Conservation (phyloP, 768 basidiomycete genomes). For the Gelatoporia subvermispora region DNA sequence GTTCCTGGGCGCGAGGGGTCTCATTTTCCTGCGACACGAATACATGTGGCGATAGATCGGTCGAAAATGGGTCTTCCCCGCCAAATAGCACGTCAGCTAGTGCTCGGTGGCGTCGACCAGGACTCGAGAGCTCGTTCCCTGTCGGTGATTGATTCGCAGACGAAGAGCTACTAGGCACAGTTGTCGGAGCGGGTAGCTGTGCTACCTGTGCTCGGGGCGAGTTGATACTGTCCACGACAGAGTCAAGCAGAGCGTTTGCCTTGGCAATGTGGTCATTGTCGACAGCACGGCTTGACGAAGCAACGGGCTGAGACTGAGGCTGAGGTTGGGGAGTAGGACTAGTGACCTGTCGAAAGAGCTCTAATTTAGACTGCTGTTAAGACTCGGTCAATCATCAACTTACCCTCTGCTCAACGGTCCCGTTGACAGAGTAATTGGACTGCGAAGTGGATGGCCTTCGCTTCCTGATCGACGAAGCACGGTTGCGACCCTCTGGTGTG, state of each 20-base stretch:
- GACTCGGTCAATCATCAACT: slow-evolving; percentile 7
- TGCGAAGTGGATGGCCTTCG: slow-evolving; percentile 82
- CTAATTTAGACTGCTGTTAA: too few species aligned
- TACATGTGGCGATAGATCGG: not conserved
- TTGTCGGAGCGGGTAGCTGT: slow-evolving; percentile 10
- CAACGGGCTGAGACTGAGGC: slow-evolving; percentile 28
- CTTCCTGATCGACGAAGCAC: slow-evolving; percentile 66
- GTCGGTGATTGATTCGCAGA: slow-evolving; percentile 34
- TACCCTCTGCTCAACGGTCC: slow-evolving; percentile 38
- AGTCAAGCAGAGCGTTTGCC: slow-evolving; percentile 63
- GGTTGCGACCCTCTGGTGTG: slow-evolving; percentile 53
- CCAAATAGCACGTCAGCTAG: slow-evolving; percentile 78
- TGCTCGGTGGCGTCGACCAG: slow-evolving; percentile 62
- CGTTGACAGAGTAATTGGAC: slow-evolving; percentile 61
- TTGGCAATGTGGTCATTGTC: slow-evolving; percentile 48
- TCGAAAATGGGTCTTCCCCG: slow-evolving; percentile 25
- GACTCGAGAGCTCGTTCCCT: slow-evolving; percentile 26
- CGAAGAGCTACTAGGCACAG: slow-evolving; percentile 9
- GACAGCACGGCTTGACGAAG: slow-evolving; percentile 21
- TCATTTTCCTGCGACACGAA: not conserved
- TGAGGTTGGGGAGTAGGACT: slow-evolving; percentile 53
- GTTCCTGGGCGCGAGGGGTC: too few species aligned
- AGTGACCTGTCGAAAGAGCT: slow-evolving; percentile 41
- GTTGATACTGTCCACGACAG: slow-evolving; percentile 53
- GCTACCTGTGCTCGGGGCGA: slow-evolving; percentile 23